Conservation (phyloP, 768 basidiomycete genomes). For the Austroboletus festivus region DNA sequence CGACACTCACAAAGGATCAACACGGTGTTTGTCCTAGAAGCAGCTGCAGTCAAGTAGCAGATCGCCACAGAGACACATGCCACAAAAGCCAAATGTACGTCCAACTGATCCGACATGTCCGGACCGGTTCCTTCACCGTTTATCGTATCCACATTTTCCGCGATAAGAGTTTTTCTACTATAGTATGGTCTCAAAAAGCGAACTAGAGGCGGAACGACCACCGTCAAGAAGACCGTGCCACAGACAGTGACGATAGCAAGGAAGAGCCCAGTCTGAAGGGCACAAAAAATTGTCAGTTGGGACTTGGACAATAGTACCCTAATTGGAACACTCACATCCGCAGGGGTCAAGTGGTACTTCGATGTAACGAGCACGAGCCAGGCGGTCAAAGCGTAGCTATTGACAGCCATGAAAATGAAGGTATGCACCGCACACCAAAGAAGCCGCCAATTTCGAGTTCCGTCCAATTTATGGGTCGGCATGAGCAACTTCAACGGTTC, state of each 20-base stretch:
- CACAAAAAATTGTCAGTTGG: background rate
- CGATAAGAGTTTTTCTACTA: background rate
- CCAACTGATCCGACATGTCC: conserved; percentile 26
- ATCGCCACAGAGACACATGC: conserved; percentile 18
- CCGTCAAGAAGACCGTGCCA: conserved; percentile 15
- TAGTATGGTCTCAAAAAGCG: conserved; percentile 29
- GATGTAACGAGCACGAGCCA: conserved; percentile 27
- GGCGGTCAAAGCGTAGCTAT: conserved; percentile 8
- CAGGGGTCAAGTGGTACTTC: conserved; percentile 26
- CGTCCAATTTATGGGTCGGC: conserved; percentile 16
- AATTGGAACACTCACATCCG: conserved; percentile 14
- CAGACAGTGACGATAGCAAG: conserved; percentile 16
- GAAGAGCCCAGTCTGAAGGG: conserved; percentile 27
- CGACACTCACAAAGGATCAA: conserved; percentile 15
- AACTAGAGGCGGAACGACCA: conserved; percentile 22
- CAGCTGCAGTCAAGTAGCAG: conserved; percentile 11
- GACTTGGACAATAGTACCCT: background rate
- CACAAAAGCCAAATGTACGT: conserved; percentile 26
- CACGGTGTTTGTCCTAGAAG: conserved; percentile 3
- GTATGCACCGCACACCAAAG: conserved; percentile 27
- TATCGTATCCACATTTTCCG: background rate
- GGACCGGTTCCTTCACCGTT: background rate
- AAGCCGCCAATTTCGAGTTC: conserved; percentile 29
- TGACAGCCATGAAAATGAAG: conserved; percentile 19
- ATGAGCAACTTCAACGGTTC: conserved; percentile 23